Evolutionary conservation across 805 yeast species (phyloP).

Genomic region (Lipomyces sp.): DNA sequence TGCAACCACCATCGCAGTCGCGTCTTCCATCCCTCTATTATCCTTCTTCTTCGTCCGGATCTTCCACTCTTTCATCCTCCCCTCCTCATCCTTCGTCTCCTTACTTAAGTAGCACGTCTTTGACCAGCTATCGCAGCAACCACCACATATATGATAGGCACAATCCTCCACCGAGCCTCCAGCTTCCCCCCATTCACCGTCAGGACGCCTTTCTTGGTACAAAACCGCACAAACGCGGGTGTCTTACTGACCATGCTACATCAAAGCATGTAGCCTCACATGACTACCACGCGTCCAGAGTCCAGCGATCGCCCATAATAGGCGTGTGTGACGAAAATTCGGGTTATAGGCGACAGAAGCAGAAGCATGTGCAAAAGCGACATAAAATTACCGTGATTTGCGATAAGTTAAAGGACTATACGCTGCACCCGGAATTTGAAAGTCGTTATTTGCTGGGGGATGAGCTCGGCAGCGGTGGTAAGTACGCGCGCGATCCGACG

Average conservation of each 20-base stretch:
- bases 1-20: slow-evolving; percentile 18
- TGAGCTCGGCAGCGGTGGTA: slow-evolving; percentile 36
- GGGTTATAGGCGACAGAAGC: not conserved
- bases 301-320: slow-evolving; percentile 2
- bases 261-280: not conserved
- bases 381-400: slow-evolving; percentile 26
- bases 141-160: not conserved
- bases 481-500: slow-evolving; percentile 4
- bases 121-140: not conserved
- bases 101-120: not conserved
- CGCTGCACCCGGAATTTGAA: slow-evolving; percentile 27
- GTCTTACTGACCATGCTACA: not conserved
- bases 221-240: not conserved
- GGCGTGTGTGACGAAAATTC: not conserved
- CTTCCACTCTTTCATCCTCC: slow-evolving; percentile 27
- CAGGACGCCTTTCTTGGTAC: slow-evolving; percentile 8
- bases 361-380: slow-evolving; percentile 5
- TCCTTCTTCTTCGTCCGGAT: slow-evolving; percentile 4
- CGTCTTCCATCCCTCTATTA: slow-evolving; percentile 11
- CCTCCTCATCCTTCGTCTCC: slow-evolving; percentile 24
- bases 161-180: slow-evolving; percentile 12
- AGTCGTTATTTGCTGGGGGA: slow-evolving; percentile 28
- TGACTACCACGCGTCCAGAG: not conserved
- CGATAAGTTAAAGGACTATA: slow-evolving; percentile 28
- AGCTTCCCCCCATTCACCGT: slow-evolving; percentile 9